Evolutionary conservation across 2,329 filamentous ascomycete genomes (phyloP), one percentile per base, ranked within the genome.

Genomic region (Botrytis paeoniae): DNA sequence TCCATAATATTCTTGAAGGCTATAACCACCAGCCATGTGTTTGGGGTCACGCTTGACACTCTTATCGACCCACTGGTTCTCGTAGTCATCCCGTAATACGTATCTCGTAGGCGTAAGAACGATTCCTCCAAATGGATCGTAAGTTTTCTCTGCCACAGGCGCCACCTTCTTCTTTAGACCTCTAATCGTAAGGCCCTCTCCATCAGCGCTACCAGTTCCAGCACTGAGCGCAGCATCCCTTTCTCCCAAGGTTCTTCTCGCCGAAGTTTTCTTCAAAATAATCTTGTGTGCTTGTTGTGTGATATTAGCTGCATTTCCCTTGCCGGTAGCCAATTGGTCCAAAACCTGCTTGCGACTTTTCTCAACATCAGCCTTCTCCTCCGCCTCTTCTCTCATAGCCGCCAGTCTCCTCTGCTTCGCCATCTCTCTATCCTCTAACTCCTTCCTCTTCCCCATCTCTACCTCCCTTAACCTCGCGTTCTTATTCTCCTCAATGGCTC

Each of bases 51-150:
- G 88, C 73, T 90, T 88, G 45, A 90, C 87, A 37, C 85, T 85
- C 62, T 92, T 85, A 61, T 92, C 90, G 70, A 97, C 85, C 86
- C 91, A 94, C 64, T 91, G 88, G 80, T 93, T 94, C 60, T 90
- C 88, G 81, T 98, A 97, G 60, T 86, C 84, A 68, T 89, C 86
- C 76, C 90, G 88, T 54, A 97, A 80, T 16, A 87, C 85, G 79
- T 93, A 95, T 78, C 95, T 91, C 77, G 91, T 86, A 35, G 89
- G 89, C 37, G 86, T 85, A 69, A 95, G 88, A 64, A 88, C 83
- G 75, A 95, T 83, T 0, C 94, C 96, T 57, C 90, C 94, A 80
- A 96, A 97, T 0, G 95, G 92, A 83, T 98, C 94, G 83, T 97
- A 98, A 0, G 93, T 91, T 73, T 90, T 90, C 78, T 94, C 90